Evolutionary conservation across 1,284 basidiomycete genomes (phyloP).

Genomic region (Papiliotrema fonsecae): DNA sequence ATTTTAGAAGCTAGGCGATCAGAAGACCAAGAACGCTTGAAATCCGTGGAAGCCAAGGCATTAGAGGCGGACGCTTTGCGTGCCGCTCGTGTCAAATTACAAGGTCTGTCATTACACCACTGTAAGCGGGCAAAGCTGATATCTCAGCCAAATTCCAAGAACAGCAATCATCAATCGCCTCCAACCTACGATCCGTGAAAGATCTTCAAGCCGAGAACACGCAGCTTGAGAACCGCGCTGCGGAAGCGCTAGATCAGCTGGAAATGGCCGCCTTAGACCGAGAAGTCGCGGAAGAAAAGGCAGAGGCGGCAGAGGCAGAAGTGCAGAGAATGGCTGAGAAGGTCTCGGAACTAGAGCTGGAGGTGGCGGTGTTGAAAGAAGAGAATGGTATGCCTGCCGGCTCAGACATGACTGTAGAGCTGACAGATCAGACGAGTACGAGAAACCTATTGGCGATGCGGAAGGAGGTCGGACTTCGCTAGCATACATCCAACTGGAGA

Average conservation of each 20-base stretch:
- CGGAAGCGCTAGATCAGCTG: conserved; percentile 78
- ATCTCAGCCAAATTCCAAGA: conserved; percentile 69
- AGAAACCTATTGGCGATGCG: conserved; percentile 48
- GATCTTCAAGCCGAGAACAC: conserved; percentile 62
- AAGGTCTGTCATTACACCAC: conserved; percentile 43
- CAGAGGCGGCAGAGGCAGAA: conserved; percentile 73
- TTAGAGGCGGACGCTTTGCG: conserved; percentile 79
- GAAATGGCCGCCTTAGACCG: conserved; percentile 95
- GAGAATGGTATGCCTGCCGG: conserved; percentile 43
- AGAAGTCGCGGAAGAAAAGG: conserved; percentile 92
- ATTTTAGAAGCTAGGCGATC: conserved; percentile 79
- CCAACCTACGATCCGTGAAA: conserved; percentile 61
- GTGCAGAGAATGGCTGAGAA: conserved; percentile 71
- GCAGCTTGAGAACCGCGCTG: conserved; percentile 58
- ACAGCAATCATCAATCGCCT: conserved; percentile 69
- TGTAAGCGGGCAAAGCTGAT: background rate
- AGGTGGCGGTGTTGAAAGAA: conserved; percentile 70
- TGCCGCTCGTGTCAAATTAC: conserved; percentile 78
- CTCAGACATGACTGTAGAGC: background rate
- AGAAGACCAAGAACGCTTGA: conserved; percentile 77
- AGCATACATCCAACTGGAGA: conserved; percentile 87
- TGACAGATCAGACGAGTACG: conserved; percentile 42
- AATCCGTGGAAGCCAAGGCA: conserved; percentile 77
- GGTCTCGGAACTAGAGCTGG: conserved; percentile 75
- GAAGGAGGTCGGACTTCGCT: conserved; percentile 59